Base-by-base conservation (phyloP, 2,329 filamentous ascomycete species). In the Alternaria hordeiaustralica region DNA sequence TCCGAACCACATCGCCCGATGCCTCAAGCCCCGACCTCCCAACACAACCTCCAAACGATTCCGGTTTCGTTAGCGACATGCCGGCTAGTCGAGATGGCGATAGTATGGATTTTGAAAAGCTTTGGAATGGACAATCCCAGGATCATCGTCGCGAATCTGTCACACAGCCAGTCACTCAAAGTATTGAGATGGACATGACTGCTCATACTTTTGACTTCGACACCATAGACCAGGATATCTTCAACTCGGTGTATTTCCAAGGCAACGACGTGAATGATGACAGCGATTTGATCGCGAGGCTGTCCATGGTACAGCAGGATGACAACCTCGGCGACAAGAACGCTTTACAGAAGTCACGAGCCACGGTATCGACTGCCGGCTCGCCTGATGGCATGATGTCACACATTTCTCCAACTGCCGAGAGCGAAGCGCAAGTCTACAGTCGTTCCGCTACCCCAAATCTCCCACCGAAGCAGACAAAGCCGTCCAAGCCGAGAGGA, bases 61-160 rank as follows among this genome's bases (percentile, higher is more conserved):
- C 92, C 13, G 92, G 92, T 2, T 96, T 96, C 74, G 92, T 94
- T 87, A 96, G 92, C 75, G 91, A 91, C n/a, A 87, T 89, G 7
- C 78, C 91, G 15, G 87, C 91, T n/a, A 89, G 91, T 25, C 84
- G 89, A 6, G 87, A 93, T 63, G 90, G 76, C 7, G 72, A 90
- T 41, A 88, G 92, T 23, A 85, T 88, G 47, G 81, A 83, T 23
- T 77, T 58, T n/a, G 66, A 58, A 12, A 71, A 64, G 54, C 50
- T 62, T 25, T 73, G 66, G 63, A 69, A 68, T 6, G 71, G 68
- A 45, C 25, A 69, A 72, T 47, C 70, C 21, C 70, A 69, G 41
- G 64, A 63, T 21, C 60, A 63, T 46, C 57, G 66, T 28, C 64
- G 64, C 33, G 65, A 63, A 54, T 60, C 60, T 9, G 60, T 64